These are phyloP conservation scores for Coemansia sp. DNA, from an alignment of 192 early-diverging fungal species.

Conservation along the genomic window DNA sequence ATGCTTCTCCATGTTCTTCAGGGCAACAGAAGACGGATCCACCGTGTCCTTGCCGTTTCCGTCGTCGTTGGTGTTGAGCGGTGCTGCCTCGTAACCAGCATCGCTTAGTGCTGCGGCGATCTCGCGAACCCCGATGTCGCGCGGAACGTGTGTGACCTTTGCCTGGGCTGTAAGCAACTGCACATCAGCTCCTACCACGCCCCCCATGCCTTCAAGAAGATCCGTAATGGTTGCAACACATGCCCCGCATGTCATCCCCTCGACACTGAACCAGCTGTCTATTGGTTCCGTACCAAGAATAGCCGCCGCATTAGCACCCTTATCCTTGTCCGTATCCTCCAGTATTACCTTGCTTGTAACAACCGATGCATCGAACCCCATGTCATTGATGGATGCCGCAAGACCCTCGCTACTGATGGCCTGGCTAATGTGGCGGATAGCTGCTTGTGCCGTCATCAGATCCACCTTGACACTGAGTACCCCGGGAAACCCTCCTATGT, in stretches of 20 bases:
- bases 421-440: constrained; percentile 48
- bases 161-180: constrained; percentile 74
- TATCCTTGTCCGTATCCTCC: not conserved
- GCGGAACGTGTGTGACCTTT: constrained; percentile 67
- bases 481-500: constrained; percentile 39
- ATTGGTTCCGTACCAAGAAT: constrained; percentile 30
- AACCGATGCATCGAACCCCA: constrained; percentile 70
- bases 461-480: constrained; percentile 65
- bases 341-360: constrained; percentile 27
- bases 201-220: constrained; percentile 59
- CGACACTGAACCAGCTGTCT: constrained; percentile 56
- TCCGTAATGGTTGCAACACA: constrained; percentile 86
- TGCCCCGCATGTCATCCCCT: constrained; percentile 94
- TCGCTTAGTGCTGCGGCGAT: constrained; percentile 75
- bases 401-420: constrained; percentile 40
- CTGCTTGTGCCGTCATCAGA: constrained; percentile 62
- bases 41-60: constrained; percentile 46
- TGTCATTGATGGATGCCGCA: constrained; percentile 61
- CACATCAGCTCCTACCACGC: constrained; percentile 74
- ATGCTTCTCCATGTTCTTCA: constrained; percentile 71
- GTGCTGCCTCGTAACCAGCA: constrained; percentile 71
- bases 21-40: constrained; percentile 70
- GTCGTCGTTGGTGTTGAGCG: constrained; percentile 16
- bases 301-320: not conserved
- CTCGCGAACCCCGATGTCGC: constrained; percentile 68